Percentiles rank a stretch among this genome's conserved stretches.
These are phyloP conservation scores for Termitomyces bulborhizus DNA, from an alignment of 768 basidiomycete species.

Conservation along the genomic window DNA sequence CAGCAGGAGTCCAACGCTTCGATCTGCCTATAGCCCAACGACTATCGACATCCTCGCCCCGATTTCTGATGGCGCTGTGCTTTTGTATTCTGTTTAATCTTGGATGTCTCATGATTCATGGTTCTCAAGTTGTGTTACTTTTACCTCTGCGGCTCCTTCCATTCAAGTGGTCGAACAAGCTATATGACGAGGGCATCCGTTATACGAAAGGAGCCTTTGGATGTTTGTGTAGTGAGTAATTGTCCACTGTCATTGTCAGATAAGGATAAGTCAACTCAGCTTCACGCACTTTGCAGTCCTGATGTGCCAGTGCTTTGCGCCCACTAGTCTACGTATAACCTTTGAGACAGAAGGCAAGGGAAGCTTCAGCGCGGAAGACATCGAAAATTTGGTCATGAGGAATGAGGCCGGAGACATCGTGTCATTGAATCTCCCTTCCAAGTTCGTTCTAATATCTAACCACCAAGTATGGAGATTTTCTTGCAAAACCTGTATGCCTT, in stretches of 20 bases:
- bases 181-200: slow-evolving; percentile 67
- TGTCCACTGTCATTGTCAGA: not conserved
- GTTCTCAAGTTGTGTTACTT: slow-evolving; percentile 65
- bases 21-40: slow-evolving; percentile 48
- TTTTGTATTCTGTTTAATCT: slow-evolving; percentile 55
- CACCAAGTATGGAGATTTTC: slow-evolving; percentile 62
- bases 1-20: slow-evolving; percentile 23
- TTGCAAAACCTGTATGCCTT: not conserved
- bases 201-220: slow-evolving; percentile 84
- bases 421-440: slow-evolving; percentile 65
- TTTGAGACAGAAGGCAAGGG: slow-evolving; percentile 69
- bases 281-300: slow-evolving; percentile 41
- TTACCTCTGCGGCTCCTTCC: slow-evolving; percentile 64
- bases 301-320: slow-evolving; percentile 79
- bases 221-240: slow-evolving; percentile 57
- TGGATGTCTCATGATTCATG: slow-evolving; percentile 65
- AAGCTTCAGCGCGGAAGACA: slow-evolving; percentile 52
- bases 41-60: slow-evolving; percentile 47
- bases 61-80: slow-evolving; percentile 40
- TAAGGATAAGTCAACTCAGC: not conserved
- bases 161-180: slow-evolving; percentile 41
- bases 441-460: slow-evolving; percentile 84
- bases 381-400: slow-evolving; percentile 49
- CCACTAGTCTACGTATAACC: slow-evolving; percentile 64
- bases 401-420: slow-evolving; percentile 51